Base-by-base conservation (phyloP, 192 early-diverging fungal genomes). In the Thamnidium elegans region DNA sequence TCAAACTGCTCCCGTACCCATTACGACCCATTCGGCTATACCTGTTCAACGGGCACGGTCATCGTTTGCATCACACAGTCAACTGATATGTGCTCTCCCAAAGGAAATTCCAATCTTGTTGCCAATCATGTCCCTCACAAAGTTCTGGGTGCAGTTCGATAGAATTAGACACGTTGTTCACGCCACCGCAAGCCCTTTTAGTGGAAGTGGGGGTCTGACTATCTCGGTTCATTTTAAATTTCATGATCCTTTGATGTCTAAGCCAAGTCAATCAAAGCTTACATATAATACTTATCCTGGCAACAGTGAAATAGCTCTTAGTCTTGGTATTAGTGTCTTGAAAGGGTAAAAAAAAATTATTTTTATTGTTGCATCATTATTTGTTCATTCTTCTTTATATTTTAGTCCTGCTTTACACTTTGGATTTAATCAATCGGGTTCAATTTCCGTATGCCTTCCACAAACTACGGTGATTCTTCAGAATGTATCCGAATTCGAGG, bases 221-320 rank as follows among this genome's bases (percentile, higher is more conserved):
- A 36, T 75, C n/a, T 58, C 61, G 13, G 60, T 68, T 14, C 74
- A 75, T 58, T 75, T 67, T 39, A 67, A 70, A 19, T 36, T 53
- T 8, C 54, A 55, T 2, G 43, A 64, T 50, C 15, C 21, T 0
- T 43, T 64, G 26, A 17, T 34, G 15, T n/a, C 14, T 13, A 15
- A 31, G 7, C 53, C 55, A 10, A 17, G 3, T 2, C 48, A 26
- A 10, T 36, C 31, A 43, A 36, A 54, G 10, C 3, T 11, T 30
- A n/a, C 51, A 17, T 62, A 70, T 44, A 53, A 70, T 31, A 20
- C 47, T 0, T 70, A 70, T 19, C 68, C 68, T 43, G 62, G 62
- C 14, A 63, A 43, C 32, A 59, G 54, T 5, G 61, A 63, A 20
- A 21, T 68, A 47, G 54, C 59, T 9, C 32, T 58, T 9, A 68